Evolutionary conservation across 192 early-diverging fungal genomes (phyloP), one percentile per base, ranked within the genome.

Genomic region (Umbelopsis ramanniana): DNA sequence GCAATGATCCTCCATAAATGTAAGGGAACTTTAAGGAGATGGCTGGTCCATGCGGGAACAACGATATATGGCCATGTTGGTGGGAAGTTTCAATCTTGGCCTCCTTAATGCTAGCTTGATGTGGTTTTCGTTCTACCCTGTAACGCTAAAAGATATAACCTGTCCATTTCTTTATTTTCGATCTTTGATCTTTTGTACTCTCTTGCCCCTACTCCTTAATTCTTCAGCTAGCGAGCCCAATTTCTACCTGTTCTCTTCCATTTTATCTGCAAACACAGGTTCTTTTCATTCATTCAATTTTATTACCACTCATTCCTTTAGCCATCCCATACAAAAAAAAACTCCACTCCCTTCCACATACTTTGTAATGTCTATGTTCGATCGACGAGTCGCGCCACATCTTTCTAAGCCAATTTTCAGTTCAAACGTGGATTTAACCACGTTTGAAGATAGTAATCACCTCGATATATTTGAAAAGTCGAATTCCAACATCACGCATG

Each of bases 371-470:
- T 57, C 54, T 63, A 63, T 63, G 26, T 35, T 63, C n/a, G 57
- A 63, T 63, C 33, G 57, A 63, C 5, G 33, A 63, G 26, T 37
- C 37, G 4, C 29, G 15, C 26, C 57, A 37, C 57, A 63, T 37
- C 29, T 37, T 26, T 63, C 57, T 63, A 63, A 63, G 57, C 57
- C 57, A 35, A 37, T 63, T 19, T 63, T 63, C 26, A 38, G 35
- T 17, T 63, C 57, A 11, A 63, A 63, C 33, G 29, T 63, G 7
- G 26, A 63, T 37, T 38, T 63, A 35, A n/a, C 29, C 33, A 19
- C 33, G 11, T 37, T 63, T 12, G 57, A 63, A 29, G 57, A 63
- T 63, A 63, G 6, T 6, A 5, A 17, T 17, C 8, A 35, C 35
- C 3, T 63, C 26, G 57, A 63, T 29, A 14, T 63, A 5, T 29